Evolutionary conservation across 2,329 filamentous ascomycete genomes (phyloP).

Genomic region (Coniochaeta pulveracea): DNA sequence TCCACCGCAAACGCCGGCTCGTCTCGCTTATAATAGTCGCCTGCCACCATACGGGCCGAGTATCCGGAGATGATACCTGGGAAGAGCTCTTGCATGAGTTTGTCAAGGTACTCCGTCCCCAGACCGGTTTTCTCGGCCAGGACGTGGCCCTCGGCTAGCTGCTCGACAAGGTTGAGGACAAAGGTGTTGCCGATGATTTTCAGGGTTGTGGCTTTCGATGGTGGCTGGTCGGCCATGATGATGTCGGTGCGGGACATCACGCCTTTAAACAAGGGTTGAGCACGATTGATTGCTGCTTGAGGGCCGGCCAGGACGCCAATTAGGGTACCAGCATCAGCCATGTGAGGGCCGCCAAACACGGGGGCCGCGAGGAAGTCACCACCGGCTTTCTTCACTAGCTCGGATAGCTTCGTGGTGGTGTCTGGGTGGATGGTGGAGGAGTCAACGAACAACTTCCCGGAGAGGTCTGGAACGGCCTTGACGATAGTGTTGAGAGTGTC

Average conservation of each 20-base stretch:
- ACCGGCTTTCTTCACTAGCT: constrained; percentile 43
- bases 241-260: constrained; percentile 61
- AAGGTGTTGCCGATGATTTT: constrained; percentile 86
- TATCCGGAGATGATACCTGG: constrained; percentile 68
- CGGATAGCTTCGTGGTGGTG: constrained; percentile 56
- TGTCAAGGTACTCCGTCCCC: constrained; percentile 56
- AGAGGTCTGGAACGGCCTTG: too few relatives aligned
- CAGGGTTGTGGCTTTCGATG: constrained; percentile 56
- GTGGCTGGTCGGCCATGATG: constrained; percentile 58
- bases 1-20: constrained; percentile 78
- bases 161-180: constrained; percentile 70
- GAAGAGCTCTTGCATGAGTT: constrained; percentile 63
- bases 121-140: constrained; percentile 73
- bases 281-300: constrained; percentile 44
- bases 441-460: constrained; percentile 76
- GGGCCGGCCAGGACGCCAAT: constrained; percentile 64
- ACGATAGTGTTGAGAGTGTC: constrained; percentile 44
- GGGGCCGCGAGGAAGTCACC: constrained; percentile 62
- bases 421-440: constrained; percentile 83
- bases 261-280: constrained; percentile 59
- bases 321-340: constrained; percentile 60
- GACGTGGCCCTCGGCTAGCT: constrained; percentile 66
- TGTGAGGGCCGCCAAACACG: constrained; percentile 61
- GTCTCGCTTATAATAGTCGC: constrained; percentile 65
- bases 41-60: constrained; percentile 59